These are phyloP conservation scores for Gracilaria domingensis DNA, from an alignment of 23 red algal species.

Conservation along the genomic window DNA sequence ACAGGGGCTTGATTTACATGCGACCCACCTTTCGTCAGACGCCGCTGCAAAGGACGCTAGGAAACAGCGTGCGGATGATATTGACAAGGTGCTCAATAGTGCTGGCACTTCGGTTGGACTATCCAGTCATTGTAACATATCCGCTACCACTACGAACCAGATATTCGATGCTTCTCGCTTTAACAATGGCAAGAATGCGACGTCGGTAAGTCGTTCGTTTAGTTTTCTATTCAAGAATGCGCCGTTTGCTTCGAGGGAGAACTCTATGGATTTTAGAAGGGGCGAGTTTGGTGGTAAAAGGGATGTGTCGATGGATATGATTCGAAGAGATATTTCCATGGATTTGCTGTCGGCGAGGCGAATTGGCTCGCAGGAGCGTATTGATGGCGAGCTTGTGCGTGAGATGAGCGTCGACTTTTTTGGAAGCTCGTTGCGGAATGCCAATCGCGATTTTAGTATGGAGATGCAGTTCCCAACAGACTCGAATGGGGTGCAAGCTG, in stretches of 20 bases:
- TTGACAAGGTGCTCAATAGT: constrained; percentile 71
- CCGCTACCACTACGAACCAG: constrained; percentile 2
- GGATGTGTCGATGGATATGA: constrained; percentile 68
- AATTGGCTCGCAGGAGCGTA: constrained; percentile 14
- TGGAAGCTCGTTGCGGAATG: constrained; percentile 56
- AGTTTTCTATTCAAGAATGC: constrained; percentile 55
- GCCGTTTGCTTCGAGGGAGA: constrained; percentile 61
- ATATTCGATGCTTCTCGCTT: constrained; percentile 36
- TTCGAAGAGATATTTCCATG: constrained; percentile 65
- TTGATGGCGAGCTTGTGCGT: constrained; percentile 43
- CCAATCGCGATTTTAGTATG: constrained; percentile 61
- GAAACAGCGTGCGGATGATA: constrained; percentile 51
- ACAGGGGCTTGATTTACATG: background rate
- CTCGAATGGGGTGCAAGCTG: constrained; percentile 2
- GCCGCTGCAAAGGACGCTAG: constrained; percentile 14
- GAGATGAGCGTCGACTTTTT: constrained; percentile 75
- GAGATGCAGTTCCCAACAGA: constrained; percentile 67
- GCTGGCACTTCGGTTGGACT: constrained; percentile 31
- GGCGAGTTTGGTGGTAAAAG: constrained; percentile 35
- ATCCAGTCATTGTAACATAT: constrained; percentile 30
- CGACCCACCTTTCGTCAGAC: background rate
- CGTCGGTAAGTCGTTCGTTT: constrained; percentile 61
- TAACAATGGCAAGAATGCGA: constrained; percentile 47
- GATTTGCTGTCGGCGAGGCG: constrained; percentile 32
- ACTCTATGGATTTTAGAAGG: constrained; percentile 72